Percentiles rank a stretch among this genome's conserved stretches.
Conservation (phyloP, 2,329 filamentous ascomycete species). For the Alternaria arbusti region DNA sequence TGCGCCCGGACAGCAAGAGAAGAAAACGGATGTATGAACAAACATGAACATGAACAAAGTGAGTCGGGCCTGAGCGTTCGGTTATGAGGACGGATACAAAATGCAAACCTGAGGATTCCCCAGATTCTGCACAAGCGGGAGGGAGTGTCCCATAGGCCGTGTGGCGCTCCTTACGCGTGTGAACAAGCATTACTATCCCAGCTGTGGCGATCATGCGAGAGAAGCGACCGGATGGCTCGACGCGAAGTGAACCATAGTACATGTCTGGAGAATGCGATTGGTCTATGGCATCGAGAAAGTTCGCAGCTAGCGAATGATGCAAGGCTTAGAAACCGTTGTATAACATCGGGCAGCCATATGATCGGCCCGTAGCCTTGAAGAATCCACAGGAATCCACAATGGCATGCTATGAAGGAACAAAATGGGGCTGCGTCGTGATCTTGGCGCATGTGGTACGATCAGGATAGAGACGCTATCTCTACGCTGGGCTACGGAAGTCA, state of each 20-base stretch:
- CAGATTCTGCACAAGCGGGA: slow-evolving; percentile 24
- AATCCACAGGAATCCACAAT: not conserved
- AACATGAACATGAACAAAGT: slow-evolving; percentile 10
- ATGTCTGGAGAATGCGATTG: not conserved
- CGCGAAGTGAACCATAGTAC: slow-evolving; percentile 4
- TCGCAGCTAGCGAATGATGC: not conserved
- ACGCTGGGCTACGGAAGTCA: slow-evolving; percentile 3
- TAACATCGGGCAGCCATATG: slow-evolving; percentile 6
- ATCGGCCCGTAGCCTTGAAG: slow-evolving; percentile 4
- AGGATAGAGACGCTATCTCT: slow-evolving; percentile 1
- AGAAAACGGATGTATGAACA: slow-evolving; percentile 10
- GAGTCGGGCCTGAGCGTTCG: slow-evolving; percentile 6
- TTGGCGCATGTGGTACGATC: slow-evolving; percentile 7
- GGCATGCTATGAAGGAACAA: slow-evolving; percentile 3
- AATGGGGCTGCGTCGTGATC: slow-evolving; percentile 2
- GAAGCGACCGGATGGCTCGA: slow-evolving; percentile 9
- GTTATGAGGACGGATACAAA: slow-evolving; percentile 12
- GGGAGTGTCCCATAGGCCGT: slow-evolving; percentile 17
- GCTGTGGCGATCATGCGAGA: slow-evolving; percentile 18
- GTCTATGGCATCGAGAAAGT: not conserved
- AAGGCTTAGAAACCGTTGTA: slow-evolving; percentile 16
- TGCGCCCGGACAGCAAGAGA: slow-evolving; percentile 7
- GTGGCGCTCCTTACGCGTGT: slow-evolving; percentile 19
- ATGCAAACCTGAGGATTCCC: slow-evolving; percentile 23
- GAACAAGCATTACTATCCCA: slow-evolving; percentile 13